These are phyloP conservation scores for Taiozyma sp. DNA, from an alignment of 1,139 yeast genomes.

Conservation along the genomic window DNA sequence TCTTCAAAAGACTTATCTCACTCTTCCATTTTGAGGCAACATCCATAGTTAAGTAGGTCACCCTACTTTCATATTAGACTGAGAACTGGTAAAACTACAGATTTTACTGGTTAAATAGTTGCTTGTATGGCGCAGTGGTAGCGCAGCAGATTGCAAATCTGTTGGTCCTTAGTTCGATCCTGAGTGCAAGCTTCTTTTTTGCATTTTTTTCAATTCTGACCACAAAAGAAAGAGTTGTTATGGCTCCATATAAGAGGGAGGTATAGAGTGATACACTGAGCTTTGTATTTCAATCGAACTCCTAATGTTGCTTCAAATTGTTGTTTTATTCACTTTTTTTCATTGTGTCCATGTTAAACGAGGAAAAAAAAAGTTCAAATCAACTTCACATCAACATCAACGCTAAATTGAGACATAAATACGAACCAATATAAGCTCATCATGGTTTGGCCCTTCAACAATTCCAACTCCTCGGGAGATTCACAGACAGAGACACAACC, in stretches of 20 bases:
- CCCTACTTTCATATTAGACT: no score
- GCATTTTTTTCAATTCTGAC: conserved; percentile 10
- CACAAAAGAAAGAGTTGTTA: no score
- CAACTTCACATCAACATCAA: background rate
- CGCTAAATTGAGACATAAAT: background rate
- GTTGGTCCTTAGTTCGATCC: conserved; percentile 86
- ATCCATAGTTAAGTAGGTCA: no score
- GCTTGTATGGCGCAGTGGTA: conserved; percentile 88
- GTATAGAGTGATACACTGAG: no score
- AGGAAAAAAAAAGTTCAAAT: background rate
- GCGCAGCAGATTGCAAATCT: conserved; percentile 93
- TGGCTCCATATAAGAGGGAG: no score
- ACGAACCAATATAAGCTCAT: background rate
- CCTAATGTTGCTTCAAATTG: no score
- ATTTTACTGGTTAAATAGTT: background rate
- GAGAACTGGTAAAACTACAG: no score
- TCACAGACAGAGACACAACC: background rate
- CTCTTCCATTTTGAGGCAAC: no score
- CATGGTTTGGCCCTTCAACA: background rate
- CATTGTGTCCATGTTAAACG: background rate
- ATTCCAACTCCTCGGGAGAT: background rate
- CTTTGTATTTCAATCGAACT: no score
- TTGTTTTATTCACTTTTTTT: no score
- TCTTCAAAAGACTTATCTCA: no score
- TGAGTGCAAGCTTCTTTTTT: conserved; percentile 63